phyloP scores from a whole-genome alignment of 345 rosid species.

The Reutealis trisperma region DNA sequence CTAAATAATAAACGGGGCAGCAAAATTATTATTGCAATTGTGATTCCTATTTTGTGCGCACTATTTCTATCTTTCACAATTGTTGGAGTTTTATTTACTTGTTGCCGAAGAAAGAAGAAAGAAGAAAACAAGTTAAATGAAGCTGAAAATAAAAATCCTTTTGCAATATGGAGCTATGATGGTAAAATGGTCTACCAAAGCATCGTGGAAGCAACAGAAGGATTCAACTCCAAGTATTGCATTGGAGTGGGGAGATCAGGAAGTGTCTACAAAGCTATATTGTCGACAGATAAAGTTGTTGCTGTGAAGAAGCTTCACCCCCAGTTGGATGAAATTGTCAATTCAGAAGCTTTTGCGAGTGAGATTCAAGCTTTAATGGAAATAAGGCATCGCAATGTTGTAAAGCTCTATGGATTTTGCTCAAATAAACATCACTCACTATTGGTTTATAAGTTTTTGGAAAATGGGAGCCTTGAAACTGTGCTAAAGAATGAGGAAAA shows the following conservation, averaged over 20 bases:
- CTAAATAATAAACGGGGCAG: background rate
- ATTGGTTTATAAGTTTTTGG: background rate
- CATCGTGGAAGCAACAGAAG: constrained; percentile 33
- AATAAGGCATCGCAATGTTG: constrained; percentile 5
- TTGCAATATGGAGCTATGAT: constrained; percentile 19
- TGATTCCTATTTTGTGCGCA: background rate
- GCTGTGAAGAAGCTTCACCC: constrained; percentile 20
- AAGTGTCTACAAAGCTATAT: constrained; percentile 40
- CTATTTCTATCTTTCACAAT: background rate
- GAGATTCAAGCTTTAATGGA: constrained; percentile 1
- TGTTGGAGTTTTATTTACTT: background rate
- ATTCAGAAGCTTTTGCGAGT: background rate
- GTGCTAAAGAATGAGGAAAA: background rate
- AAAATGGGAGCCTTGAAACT: background rate
- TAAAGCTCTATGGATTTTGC: background rate
- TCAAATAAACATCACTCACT: background rate
- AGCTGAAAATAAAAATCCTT: background rate
- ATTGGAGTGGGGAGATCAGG: constrained; percentile 40
- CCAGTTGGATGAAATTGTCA: background rate
- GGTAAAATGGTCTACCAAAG: constrained; percentile 32
- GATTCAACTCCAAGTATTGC: constrained; percentile 30
- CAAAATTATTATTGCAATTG: background rate
- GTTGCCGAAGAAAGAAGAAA: background rate
- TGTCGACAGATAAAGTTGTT: constrained; percentile 23
- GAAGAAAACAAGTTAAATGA: background rate